Percentiles rank a stretch among this genome's conserved stretches.
These are phyloP conservation scores for Cymodocea nodosa DNA, from an alignment of 116 monocot species.

Conservation along the genomic window DNA sequence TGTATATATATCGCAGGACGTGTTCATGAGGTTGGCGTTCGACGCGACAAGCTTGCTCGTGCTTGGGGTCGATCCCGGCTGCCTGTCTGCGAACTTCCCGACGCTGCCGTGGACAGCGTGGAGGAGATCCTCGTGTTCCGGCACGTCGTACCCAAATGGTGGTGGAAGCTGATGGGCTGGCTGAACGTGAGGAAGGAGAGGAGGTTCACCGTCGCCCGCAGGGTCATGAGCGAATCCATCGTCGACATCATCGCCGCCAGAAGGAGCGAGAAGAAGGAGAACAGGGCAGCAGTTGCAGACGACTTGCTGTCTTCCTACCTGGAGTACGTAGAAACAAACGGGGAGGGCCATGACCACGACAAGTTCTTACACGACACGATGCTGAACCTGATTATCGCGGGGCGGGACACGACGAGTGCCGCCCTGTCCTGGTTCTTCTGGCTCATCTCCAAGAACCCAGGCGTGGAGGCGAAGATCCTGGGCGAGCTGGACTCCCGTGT, in stretches of 20 bases:
- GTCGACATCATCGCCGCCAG: too few relatives aligned
- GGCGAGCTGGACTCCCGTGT: constrained; percentile 16
- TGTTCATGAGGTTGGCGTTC: constrained; percentile 23
- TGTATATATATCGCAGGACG: constrained; percentile 4
- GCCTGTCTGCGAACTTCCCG: constrained; percentile 11
- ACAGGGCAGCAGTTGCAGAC: too few relatives aligned
- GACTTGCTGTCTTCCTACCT: too few relatives aligned
- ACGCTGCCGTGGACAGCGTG: constrained; percentile 16
- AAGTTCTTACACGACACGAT: constrained; percentile 31
- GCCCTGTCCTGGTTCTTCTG: constrained; percentile 43
- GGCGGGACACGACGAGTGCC: constrained; percentile 32
- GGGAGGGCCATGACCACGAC: too few relatives aligned
- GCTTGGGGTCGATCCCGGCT: constrained; percentile 16
- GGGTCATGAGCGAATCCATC: too few relatives aligned
- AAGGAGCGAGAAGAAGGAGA: too few relatives aligned
- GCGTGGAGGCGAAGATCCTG: constrained; percentile 26
- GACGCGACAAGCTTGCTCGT: constrained; percentile 9
- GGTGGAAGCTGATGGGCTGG: neutral
- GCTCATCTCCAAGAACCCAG: constrained; percentile 25
- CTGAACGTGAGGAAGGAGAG: too few relatives aligned
- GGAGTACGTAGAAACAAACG: too few relatives aligned
- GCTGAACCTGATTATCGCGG: constrained; percentile 35
- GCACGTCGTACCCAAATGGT: constrained; percentile 15
- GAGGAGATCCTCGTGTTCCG: constrained; percentile 12
- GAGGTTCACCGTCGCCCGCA: too few relatives aligned